Evolutionary conservation across 352 stramenopile species (phyloP).

Genomic region (Phytophthora pini): DNA sequence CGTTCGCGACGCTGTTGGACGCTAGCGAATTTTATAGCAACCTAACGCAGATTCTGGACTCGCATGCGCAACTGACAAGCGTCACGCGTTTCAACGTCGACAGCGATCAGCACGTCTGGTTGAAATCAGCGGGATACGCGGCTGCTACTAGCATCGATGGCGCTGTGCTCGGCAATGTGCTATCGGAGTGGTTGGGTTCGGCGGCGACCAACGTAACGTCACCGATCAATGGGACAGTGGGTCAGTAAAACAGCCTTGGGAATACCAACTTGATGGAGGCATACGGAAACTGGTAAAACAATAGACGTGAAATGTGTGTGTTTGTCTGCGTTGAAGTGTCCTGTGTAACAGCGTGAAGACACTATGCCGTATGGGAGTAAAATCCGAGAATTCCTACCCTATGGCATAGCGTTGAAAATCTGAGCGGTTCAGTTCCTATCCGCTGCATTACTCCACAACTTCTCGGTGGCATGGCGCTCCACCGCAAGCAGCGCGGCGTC

Average conservation of each 20-base stretch:
- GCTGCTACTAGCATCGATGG: constrained; percentile 20
- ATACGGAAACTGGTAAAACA: neutral
- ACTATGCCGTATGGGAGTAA: constrained; percentile 6
- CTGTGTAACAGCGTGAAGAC: neutral
- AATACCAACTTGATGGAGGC: neutral
- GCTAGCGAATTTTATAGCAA: constrained; percentile 45
- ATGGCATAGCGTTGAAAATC: neutral
- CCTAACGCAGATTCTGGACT: constrained; percentile 46
- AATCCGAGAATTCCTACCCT: neutral
- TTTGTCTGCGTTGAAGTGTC: neutral
- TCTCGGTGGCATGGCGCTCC: constrained; percentile 34
- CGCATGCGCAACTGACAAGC: constrained; percentile 34
- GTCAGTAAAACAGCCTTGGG: constrained; percentile 3
- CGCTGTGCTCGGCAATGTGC: constrained; percentile 22
- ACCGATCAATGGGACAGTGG: neutral
- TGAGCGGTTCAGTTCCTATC: constrained; percentile 16
- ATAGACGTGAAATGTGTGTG: constrained; percentile 9
- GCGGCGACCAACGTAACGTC: constrained; percentile 10
- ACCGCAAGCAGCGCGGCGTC: constrained; percentile 40
- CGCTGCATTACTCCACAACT: neutral
- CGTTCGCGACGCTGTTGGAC: constrained; percentile 46
- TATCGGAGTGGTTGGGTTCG: constrained; percentile 23
- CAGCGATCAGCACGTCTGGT: constrained; percentile 36
- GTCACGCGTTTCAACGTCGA: constrained; percentile 36
- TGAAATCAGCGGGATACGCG: constrained; percentile 16